These are phyloP conservation scores for Abrus pulchellus DNA, from an alignment of 306 rosid species.

Conservation along the genomic window DNA sequence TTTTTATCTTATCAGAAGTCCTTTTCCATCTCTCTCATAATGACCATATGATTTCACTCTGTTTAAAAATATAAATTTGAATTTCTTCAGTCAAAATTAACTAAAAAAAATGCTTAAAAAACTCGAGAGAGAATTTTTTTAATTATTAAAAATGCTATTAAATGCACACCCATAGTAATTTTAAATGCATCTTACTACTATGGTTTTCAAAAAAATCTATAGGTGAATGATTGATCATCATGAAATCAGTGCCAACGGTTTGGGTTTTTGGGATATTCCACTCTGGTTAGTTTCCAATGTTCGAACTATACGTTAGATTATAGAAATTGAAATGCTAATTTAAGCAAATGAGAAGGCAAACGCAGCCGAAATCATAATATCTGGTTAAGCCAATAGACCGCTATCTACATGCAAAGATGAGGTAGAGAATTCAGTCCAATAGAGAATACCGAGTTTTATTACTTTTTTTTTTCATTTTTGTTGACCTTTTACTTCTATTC, in stretches of 20 bases:
- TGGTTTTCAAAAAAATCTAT: not conserved
- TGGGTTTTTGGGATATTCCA: not conserved
- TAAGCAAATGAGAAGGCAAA: slow-evolving; percentile 2
- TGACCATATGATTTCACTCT: not conserved
- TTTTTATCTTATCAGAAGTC: not conserved
- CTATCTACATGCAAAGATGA: not conserved
- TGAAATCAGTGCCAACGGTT: not conserved
- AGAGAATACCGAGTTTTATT: slow-evolving; percentile 3
- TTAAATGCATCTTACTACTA: too few relatives aligned
- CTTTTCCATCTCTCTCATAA: not conserved
- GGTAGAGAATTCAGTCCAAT: not conserved
- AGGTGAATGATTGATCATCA: not conserved
- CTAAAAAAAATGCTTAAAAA: not conserved
- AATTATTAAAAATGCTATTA: too few relatives aligned
- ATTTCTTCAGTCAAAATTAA: not conserved
- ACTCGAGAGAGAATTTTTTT: too few relatives aligned
- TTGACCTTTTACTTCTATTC: slow-evolving; percentile 2
- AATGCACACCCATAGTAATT: too few relatives aligned
- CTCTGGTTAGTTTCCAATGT: not conserved
- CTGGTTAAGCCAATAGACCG: not conserved
- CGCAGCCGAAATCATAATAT: not conserved
- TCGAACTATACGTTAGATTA: not conserved
- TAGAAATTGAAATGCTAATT: not conserved
- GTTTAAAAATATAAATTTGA: too few relatives aligned
- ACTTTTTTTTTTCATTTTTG: not conserved